phyloP scores from a whole-genome alignment of 2,329 filamentous ascomycete genomes.

The Botrytis sinoallii region DNA sequence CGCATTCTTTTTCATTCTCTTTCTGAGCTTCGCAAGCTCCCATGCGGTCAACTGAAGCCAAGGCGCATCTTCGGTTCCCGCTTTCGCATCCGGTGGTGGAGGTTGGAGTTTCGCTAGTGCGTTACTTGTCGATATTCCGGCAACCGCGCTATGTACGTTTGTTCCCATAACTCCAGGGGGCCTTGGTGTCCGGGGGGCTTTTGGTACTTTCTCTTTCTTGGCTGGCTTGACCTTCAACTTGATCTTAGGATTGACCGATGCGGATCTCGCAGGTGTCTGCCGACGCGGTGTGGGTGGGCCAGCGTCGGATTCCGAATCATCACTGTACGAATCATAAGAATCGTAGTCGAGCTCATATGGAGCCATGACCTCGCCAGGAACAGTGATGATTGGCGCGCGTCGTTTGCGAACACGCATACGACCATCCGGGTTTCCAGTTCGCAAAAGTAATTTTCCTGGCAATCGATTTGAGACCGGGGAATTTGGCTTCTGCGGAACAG shows the following conservation, averaged over 20 bases:
- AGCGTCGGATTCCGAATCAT: constrained; percentile 30
- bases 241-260: constrained; percentile 27
- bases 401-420: constrained; percentile 30
- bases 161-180: constrained; percentile 38
- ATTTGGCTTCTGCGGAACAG: constrained; percentile 44
- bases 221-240: constrained; percentile 34
- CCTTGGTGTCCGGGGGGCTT: constrained; percentile 33
- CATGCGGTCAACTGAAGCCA: constrained; percentile 65
- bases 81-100: constrained; percentile 56
- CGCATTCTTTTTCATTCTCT: constrained; percentile 89
- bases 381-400: constrained; percentile 56
- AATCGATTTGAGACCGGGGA: constrained; percentile 52
- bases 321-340: constrained; percentile 44
- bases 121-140: constrained; percentile 40
- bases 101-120: constrained; percentile 46
- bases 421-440: constrained; percentile 43
- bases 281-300: constrained; percentile 37
- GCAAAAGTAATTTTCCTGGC: constrained; percentile 45
- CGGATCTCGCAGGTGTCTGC: constrained; percentile 28
- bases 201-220: constrained; percentile 30
- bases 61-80: constrained; percentile 58
- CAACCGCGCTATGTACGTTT: constrained; percentile 38
- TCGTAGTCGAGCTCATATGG: constrained; percentile 65
- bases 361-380: constrained; percentile 63
- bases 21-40: constrained; percentile 67